Conservation (phyloP, 805 yeast genomes). For the Yamadazyma paraphyllophila region DNA sequence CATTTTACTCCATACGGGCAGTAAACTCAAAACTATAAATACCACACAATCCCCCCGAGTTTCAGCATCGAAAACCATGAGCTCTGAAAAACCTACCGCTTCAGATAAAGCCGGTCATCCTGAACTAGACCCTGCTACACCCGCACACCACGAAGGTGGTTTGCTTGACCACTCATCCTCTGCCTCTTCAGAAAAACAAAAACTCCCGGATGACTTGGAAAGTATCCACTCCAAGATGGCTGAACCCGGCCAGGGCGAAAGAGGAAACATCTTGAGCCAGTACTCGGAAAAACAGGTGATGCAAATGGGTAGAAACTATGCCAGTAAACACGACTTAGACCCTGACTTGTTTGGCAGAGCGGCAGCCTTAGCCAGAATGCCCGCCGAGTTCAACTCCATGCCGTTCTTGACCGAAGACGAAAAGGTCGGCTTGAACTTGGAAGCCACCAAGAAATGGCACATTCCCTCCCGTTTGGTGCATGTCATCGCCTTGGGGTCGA, state of each 20-base stretch:
- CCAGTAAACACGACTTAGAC: slow-evolving; percentile 53
- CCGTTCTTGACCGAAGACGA: slow-evolving; percentile 46
- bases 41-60: background rate
- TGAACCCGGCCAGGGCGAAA: slow-evolving; percentile 22
- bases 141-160: background rate
- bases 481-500: slow-evolving; percentile 57
- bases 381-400: slow-evolving; percentile 59
- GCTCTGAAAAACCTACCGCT: background rate
- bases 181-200: slow-evolving; percentile 11
- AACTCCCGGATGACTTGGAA: slow-evolving; percentile 16
- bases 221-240: slow-evolving; percentile 19
- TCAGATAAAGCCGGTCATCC: background rate
- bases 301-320: slow-evolving; percentile 69
- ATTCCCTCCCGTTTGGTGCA: slow-evolving; percentile 50
- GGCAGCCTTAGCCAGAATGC: slow-evolving; percentile 58
- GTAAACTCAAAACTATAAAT: background rate
- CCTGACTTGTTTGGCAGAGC: slow-evolving; percentile 59
- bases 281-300: slow-evolving; percentile 62
- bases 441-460: slow-evolving; percentile 42
- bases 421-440: slow-evolving; percentile 46
- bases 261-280: slow-evolving; percentile 50
- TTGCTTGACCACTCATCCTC: slow-evolving; percentile 9
- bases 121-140: background rate
- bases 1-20: no score
- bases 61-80: background rate